Evolutionary conservation across 2,329 filamentous ascomycete genomes (phyloP), one percentile per base, ranked within the genome.

Genomic region (Verticillium tricorpus): DNA sequence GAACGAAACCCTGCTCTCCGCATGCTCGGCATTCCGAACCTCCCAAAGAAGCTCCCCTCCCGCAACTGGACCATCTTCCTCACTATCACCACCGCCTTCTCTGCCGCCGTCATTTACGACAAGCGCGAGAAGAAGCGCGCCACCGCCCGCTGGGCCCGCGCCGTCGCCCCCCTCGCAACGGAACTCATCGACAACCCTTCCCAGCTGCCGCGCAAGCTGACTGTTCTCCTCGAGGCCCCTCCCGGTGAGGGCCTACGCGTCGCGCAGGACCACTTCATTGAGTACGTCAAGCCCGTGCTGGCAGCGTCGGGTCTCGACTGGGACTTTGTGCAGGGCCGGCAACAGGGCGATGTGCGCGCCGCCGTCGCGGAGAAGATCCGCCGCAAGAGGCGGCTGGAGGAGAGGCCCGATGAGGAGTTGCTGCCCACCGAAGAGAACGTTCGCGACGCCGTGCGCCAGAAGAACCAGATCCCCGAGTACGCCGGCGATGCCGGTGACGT

Each of bases 31-130:
- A 80, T 99, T 62, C 94, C 94, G 58, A 90, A 89, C 67, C 85
- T 97, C 64, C 90, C 91, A 63, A 84, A 88, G 69, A 92, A 88
- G 76, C 86, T 99, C 19, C 95, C 95, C 8, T 98, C 94, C 19
- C 90, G 95, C 64, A 98, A 98, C 75, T 99, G 95, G 95, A 87
- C 95, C 78, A 97, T 99, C 71, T 99, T 99, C 79, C 87, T 93
- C 76, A 82, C 89, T 56, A 75, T 98, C 61, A 89, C 89, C 12
- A 89, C 89, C 60, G 86, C 91, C 56, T 90, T 97, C 72, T 87
- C 91, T 6, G 87, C 86, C 17, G 90, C 92, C 59, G 83, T 98
- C 61, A 85, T 95, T 72, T 97, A 99, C 81, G 95, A 99, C 77
- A 92, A 92, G 71, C 89, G 91, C 63, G 89, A 98, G 78, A 97